Evolutionary conservation across 139 green algal genomes (phyloP).

Genomic region (Diplosphaera chodatii): DNA sequence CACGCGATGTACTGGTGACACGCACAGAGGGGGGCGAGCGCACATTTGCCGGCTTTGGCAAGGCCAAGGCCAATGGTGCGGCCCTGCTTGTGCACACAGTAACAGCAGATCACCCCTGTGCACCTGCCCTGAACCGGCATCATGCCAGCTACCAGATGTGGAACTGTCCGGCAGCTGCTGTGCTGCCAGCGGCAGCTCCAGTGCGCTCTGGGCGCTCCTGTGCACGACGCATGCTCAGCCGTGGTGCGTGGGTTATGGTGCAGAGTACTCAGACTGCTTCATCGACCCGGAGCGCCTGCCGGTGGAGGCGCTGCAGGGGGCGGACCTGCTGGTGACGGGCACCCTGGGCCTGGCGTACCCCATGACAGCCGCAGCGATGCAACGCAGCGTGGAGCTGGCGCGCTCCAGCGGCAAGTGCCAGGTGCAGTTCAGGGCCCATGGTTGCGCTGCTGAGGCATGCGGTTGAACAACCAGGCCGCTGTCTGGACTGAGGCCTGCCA

Average conservation of each 20-base stretch:
- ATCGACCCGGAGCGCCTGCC: constrained; percentile 57
- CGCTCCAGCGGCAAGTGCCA: constrained; percentile 8
- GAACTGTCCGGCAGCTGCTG: too few species aligned
- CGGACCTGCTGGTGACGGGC: constrained; percentile 66
- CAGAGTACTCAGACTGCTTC: constrained; percentile 70
- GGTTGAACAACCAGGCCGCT: too few species aligned
- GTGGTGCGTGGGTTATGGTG: neutral
- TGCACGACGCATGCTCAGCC: too few species aligned
- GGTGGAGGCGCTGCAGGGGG: constrained; percentile 17
- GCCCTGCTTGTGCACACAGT: too few species aligned
- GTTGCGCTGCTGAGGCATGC: too few species aligned
- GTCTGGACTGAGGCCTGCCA: too few species aligned
- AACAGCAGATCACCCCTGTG: too few species aligned
- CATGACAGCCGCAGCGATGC: constrained; percentile 45
- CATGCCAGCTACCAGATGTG: too few species aligned
- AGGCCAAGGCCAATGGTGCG: constrained; percentile 24
- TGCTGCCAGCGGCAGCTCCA: too few species aligned
- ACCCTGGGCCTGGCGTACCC: constrained; percentile 75
- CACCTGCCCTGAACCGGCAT: too few species aligned
- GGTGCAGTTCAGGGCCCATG: neutral
- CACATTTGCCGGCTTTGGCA: constrained; percentile 76
- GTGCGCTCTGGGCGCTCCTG: too few species aligned
- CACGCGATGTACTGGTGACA: constrained; percentile 77
- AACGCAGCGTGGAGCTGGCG: constrained; percentile 38
- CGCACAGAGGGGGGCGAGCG: constrained; percentile 62